Percentiles rank a stretch among this genome's conserved stretches.
Evolutionary conservation across 2,329 filamentous ascomycete species (phyloP).

Genomic region (Elsinoe necatrix): DNA sequence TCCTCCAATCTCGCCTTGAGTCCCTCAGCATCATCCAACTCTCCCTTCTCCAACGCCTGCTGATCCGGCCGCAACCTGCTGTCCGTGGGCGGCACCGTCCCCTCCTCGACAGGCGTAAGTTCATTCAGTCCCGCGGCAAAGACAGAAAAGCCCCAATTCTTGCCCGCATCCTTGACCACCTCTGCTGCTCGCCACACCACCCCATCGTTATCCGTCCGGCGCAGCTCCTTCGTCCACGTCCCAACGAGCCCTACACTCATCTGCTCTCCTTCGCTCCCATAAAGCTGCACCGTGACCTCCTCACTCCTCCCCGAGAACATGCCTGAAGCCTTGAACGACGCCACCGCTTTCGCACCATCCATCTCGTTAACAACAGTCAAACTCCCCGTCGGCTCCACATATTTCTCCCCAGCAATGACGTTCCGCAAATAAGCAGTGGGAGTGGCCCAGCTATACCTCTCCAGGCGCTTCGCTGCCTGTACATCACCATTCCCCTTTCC

Average conservation of each 20-base stretch:
- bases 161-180: conserved; percentile 68
- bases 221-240: conserved; percentile 74
- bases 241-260: conserved; percentile 63
- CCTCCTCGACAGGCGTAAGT: conserved; percentile 69
- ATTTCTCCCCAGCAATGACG: conserved; percentile 96
- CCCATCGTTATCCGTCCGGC: conserved; percentile 53
- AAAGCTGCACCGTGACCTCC: conserved; percentile 71
- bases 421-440: conserved; percentile 90
- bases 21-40: conserved; percentile 73
- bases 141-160: conserved; percentile 77
- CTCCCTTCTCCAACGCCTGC: conserved; percentile 70
- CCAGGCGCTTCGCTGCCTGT: conserved; percentile 29
- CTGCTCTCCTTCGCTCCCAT: conserved; percentile 45
- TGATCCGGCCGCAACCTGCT: conserved; percentile 80
- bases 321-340: conserved; percentile 87
- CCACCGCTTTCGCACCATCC: conserved; percentile 71
- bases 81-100: conserved; percentile 71
- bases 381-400: conserved; percentile 85
- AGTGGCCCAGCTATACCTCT: conserved; percentile 79
- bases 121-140: conserved; percentile 87
- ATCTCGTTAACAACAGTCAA: conserved; percentile 82
- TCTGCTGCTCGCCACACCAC: conserved; percentile 72
- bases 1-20: conserved; percentile 81
- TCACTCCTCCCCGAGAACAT: conserved; percentile 96
- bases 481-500: conserved; percentile 39